phyloP scores from a whole-genome alignment of 495 filamentous ascomycete genomes.

The Aspergillus bridgeri region DNA sequence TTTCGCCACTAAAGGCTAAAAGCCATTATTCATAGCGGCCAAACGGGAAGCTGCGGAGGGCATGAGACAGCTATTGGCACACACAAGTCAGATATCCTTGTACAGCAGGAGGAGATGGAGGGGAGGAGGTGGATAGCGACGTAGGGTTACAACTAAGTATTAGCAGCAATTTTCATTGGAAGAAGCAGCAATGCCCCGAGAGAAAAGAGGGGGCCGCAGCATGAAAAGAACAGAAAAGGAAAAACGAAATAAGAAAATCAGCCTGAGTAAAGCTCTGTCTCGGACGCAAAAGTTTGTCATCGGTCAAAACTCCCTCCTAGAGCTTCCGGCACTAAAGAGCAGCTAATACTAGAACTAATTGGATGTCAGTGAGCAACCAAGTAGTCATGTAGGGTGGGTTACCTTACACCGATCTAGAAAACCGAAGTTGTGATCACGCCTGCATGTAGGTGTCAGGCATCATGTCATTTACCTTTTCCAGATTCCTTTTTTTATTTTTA shows the following conservation, averaged over 20 bases:
- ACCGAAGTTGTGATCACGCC: not conserved
- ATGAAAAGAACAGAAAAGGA: constrained; percentile 9
- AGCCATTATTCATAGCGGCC: constrained; percentile 16
- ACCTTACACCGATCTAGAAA: constrained; percentile 12
- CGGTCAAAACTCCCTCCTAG: constrained; percentile 18
- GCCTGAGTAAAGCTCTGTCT: not conserved
- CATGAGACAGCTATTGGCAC: constrained; percentile 23
- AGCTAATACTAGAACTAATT: constrained; percentile 18
- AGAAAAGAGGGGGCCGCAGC: constrained; percentile 5
- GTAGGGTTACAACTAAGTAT: constrained; percentile 28
- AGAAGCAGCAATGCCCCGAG: constrained; percentile 9
- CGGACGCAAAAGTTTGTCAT: constrained; percentile 4
- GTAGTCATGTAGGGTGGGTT: constrained; percentile 11
- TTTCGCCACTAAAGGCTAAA: constrained; percentile 23
- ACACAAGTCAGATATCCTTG: constrained; percentile 16
- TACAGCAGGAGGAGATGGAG: constrained; percentile 11
- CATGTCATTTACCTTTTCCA: constrained; percentile 12
- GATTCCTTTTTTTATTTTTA: constrained; percentile 16
- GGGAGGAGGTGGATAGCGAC: constrained; percentile 12
- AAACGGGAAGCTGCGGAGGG: constrained; percentile 25
- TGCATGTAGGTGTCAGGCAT: not conserved
- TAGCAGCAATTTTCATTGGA: constrained; percentile 20
- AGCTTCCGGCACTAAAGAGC: constrained; percentile 15
- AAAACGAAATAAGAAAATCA: constrained; percentile 3
- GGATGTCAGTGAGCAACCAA: constrained; percentile 20